Conservation (phyloP, 768 basidiomycete genomes). For the Omphalotus guepiniiformis region DNA sequence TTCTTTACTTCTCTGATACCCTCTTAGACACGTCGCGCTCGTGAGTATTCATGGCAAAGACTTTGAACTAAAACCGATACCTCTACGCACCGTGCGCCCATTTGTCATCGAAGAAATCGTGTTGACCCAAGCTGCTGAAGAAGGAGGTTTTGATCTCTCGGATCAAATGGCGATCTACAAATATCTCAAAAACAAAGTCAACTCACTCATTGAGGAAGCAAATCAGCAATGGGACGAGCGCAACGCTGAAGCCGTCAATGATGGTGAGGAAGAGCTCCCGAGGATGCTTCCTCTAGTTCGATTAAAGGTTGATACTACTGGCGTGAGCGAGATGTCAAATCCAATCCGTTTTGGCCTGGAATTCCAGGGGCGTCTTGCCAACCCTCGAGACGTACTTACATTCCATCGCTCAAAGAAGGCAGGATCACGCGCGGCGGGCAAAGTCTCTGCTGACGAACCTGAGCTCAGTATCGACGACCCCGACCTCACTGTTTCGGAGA, state of each 20-base stretch:
- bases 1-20: neutral
- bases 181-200: slow-evolving; percentile 73
- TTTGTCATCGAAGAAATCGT: slow-evolving; percentile 85
- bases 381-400: slow-evolving; percentile 88
- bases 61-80: slow-evolving; percentile 80
- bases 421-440: slow-evolving; percentile 33
- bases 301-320: slow-evolving; percentile 88
- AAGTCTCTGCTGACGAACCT: slow-evolving; percentile 71
- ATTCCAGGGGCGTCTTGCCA: slow-evolving; percentile 86
- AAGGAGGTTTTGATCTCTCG: slow-evolving; percentile 68
- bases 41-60: slow-evolving; percentile 85
- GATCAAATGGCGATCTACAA: slow-evolving; percentile 84
- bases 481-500: slow-evolving; percentile 61
- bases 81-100: slow-evolving; percentile 88
- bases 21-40: slow-evolving; percentile 81
- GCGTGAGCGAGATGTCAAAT: slow-evolving; percentile 88
- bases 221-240: slow-evolving; percentile 76
- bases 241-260: slow-evolving; percentile 54
- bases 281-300: slow-evolving; percentile 85
- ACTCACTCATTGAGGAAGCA: slow-evolving; percentile 73
- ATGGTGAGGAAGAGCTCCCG: slow-evolving; percentile 57
- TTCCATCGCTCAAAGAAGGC: slow-evolving; percentile 82
- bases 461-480: slow-evolving; percentile 81
- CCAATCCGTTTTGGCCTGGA: slow-evolving; percentile 96
- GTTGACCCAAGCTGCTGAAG: slow-evolving; percentile 73